Base-by-base conservation (phyloP, 345 rosid genomes). In the Syzygium oleosum region DNA sequence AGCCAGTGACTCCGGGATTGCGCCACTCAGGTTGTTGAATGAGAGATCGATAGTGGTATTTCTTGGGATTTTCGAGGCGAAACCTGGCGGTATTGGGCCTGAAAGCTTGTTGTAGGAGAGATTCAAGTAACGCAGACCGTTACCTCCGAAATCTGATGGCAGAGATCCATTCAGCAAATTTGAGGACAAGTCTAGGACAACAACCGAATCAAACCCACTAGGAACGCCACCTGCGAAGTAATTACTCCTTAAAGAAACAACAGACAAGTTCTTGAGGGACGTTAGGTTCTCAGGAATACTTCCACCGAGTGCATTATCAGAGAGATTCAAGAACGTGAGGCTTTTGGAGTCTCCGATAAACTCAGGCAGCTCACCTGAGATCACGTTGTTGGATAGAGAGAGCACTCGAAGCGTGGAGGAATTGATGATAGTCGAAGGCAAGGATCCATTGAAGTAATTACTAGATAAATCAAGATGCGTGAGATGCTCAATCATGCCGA, bases 11-110 rank as follows among this genome's bases (percentile, higher is more conserved):
- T 84, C 90, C 7, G 99, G 99, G 54, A 97, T 95, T 78, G 95
- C 90, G 34, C 99, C 99, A 25, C 97, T 96, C 21, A 97, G 91
- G 86, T 95, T 96, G 92, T 97, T 97, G 91, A 95, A 96, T 2
- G 99, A 95, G 85, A 97, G 92, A 90, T 97, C 99, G 52, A 96
- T 54, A 34, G 95, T 94, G 27, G 94, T 91, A 77, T 92, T 95
- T 34, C 65, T 88, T 27, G 98, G 95, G 55, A 95, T 84, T n/a
- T 89, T 87, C 86, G 91, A 88, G 12, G 94, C 96, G 87, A 97
- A 97, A 17, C 86, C 90, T 22, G 93, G 90, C 23, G 97, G 85
- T 23, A 97, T 96, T 38, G 90, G 84, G 4, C 99, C 96, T 4
- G 92, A 91, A 87, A 97, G 90, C 86, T 92, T 93, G 93, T 97